Percentiles rank a stretch among this genome's conserved stretches.
Evolutionary conservation across 1,139 yeast species (phyloP).

Genomic region (Nadsonia starkeyi-henricii): DNA sequence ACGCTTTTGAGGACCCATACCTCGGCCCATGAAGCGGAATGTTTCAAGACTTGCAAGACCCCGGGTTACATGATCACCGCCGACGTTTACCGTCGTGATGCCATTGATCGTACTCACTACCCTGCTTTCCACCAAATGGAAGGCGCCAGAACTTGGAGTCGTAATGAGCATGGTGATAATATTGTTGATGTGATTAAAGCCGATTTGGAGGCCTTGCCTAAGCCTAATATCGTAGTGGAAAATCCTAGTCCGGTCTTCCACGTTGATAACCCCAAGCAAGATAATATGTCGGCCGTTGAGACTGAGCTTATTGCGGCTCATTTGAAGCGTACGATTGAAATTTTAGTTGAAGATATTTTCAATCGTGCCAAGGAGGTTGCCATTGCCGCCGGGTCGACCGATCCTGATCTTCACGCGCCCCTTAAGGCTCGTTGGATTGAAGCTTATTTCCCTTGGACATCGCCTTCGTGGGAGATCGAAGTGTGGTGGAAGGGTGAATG

Average conservation of each 20-base stretch:
- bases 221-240: conserved; percentile 54
- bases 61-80: conserved; percentile 91
- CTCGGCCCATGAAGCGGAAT: conserved; percentile 87
- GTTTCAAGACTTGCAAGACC: conserved; percentile 51
- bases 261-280: conserved; percentile 65
- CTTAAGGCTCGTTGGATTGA: conserved; percentile 88
- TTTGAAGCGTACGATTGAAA: conserved; percentile 73
- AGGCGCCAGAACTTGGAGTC: conserved; percentile 81
- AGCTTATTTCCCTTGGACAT: conserved; percentile 96
- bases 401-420: conserved; percentile 55
- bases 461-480: conserved; percentile 97
- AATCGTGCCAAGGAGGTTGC: conserved; percentile 61
- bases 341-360: conserved; percentile 71
- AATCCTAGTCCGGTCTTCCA: conserved; percentile 53
- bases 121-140: conserved; percentile 98
- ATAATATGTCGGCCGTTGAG: conserved; percentile 55
- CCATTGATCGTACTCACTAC: conserved; percentile 88
- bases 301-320: conserved; percentile 59
- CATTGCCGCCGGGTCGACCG: conserved; percentile 47
- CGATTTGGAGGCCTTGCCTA: conserved; percentile 57
- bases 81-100: conserved; percentile 91
- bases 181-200: conserved; percentile 33
- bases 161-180: conserved; percentile 27
- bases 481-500: conserved; percentile 99
- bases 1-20: conserved; percentile 82